A percentile compares a stretch with the other conserved stretches of the same genome.
phyloP scores from a whole-genome alignment of 208 protist genomes.

The Leishmania gerbilli region DNA sequence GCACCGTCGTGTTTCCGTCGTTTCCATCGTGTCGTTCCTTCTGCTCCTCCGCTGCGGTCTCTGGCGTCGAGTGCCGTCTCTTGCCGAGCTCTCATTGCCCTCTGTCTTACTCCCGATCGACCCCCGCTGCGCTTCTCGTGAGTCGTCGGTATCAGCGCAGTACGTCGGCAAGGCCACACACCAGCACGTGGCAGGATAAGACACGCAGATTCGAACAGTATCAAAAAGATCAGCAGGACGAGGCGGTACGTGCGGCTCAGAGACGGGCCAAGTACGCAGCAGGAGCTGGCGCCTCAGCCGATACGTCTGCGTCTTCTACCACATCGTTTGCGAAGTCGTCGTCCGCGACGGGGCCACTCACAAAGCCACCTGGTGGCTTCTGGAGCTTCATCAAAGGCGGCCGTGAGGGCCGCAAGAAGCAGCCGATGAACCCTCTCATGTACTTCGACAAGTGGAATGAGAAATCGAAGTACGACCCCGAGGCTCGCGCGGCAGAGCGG shows the following conservation, averaged over 20 bases:
- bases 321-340: slow-evolving; percentile 2
- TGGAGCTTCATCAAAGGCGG: slow-evolving; percentile 19
- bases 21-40: neutral
- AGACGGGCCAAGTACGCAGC: slow-evolving; percentile 18
- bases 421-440: slow-evolving; percentile 25
- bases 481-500: slow-evolving; percentile 28
- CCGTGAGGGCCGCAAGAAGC: slow-evolving; percentile 12
- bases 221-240: slow-evolving; percentile 28
- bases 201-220: slow-evolving; percentile 18
- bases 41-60: neutral
- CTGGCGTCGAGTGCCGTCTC: neutral
- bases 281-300: neutral
- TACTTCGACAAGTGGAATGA: neutral
- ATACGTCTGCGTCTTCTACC: neutral
- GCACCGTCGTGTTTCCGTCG: neutral
- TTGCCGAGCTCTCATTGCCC: neutral
- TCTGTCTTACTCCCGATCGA: neutral
- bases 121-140: slow-evolving; percentile 1
- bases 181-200: slow-evolving; percentile 39
- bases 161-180: slow-evolving; percentile 19
- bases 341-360: neutral
- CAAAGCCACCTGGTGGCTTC: slow-evolving; percentile 8
- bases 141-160: slow-evolving; percentile 33
- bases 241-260: slow-evolving; percentile 18
- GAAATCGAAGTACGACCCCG: slow-evolving; percentile 33